Evolutionary conservation across 257 asterid genomes (phyloP).

Genomic region (Linaria vulgaris): DNA sequence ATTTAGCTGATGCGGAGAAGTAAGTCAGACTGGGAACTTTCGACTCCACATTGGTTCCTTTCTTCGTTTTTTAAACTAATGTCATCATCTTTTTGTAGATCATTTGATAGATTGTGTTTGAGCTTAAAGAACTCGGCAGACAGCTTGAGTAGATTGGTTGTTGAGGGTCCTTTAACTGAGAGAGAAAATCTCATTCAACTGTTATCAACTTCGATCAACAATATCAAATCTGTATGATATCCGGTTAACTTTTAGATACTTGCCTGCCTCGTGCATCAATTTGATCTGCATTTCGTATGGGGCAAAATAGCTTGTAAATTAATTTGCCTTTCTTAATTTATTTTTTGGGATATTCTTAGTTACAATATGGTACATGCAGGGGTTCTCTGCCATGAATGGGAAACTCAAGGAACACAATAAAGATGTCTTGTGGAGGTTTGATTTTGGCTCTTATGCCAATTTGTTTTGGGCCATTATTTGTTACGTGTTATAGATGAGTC

Average conservation of each 20-base stretch:
- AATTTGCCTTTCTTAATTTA: slow-evolving; percentile 6
- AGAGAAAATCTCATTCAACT: slow-evolving; percentile 57
- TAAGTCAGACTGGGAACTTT: slow-evolving; percentile 38
- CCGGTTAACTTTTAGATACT: slow-evolving; percentile 5
- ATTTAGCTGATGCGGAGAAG: slow-evolving; percentile 52
- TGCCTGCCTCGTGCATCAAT: background rate
- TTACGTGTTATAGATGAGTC: slow-evolving; percentile 13
- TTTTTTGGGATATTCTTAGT: slow-evolving; percentile 24
- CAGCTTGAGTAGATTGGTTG: slow-evolving; percentile 44
- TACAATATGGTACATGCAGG: slow-evolving; percentile 55
- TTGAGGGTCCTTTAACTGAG: slow-evolving; percentile 46
- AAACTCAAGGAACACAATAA: slow-evolving; percentile 49
- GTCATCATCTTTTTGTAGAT: slow-evolving; percentile 37
- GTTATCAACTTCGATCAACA: slow-evolving; percentile 48
- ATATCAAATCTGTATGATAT: slow-evolving; percentile 55
- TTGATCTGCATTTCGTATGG: background rate
- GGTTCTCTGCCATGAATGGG: slow-evolving; percentile 56
- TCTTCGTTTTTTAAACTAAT: background rate
- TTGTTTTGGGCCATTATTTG: slow-evolving; percentile 7
- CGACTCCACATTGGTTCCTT: background rate
- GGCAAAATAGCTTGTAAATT: slow-evolving; percentile 9
- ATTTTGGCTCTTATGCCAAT: slow-evolving; percentile 18
- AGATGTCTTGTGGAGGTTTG: slow-evolving; percentile 57
- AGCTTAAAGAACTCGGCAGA: slow-evolving; percentile 47
- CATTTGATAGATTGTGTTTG: slow-evolving; percentile 52